Percentiles rank a stretch among this genome's conserved stretches.
Conservation (phyloP, 345 rosid genomes). For the Camelina hispida region DNA sequence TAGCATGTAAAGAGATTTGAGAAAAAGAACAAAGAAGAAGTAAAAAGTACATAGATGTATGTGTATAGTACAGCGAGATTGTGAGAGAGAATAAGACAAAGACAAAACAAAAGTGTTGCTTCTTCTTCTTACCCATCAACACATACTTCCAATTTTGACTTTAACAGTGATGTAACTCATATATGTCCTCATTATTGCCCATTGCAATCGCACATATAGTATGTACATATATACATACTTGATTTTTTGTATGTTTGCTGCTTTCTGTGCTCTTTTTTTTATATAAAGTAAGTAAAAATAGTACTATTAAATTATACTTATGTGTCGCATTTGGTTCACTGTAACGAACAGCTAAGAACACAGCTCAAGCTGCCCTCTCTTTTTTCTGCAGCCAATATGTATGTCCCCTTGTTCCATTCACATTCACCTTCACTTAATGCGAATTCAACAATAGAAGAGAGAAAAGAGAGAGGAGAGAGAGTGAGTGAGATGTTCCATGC, state of each 20-base stretch:
- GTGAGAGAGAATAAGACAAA: constrained; percentile 26
- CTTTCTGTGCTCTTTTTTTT: constrained; percentile 1
- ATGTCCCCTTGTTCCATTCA: constrained; percentile 38
- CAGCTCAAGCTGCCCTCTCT: constrained; percentile 37
- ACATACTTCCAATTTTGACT: constrained; percentile 36
- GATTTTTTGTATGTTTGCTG: constrained; percentile 21
- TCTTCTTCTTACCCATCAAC: constrained; percentile 19
- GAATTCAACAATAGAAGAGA: background rate
- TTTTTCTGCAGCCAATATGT: constrained; percentile 36
- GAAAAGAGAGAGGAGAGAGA: background rate
- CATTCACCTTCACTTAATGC: constrained; percentile 35
- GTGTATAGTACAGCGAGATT: constrained; percentile 5
- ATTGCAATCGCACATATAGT: constrained; percentile 2
- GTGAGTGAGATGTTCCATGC: constrained; percentile 3
- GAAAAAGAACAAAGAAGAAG: background rate
- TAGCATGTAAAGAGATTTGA: background rate
- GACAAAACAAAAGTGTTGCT: constrained; percentile 18
- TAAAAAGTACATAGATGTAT: constrained; percentile 2
- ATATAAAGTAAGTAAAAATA: background rate
- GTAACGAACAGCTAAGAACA: constrained; percentile 39
- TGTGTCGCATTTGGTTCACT: constrained; percentile 39
- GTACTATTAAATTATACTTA: constrained; percentile 20
- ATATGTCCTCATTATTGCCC: constrained; percentile 24
- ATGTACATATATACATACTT: background rate
- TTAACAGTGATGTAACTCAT: constrained; percentile 27